Evolutionary conservation across 2,329 filamentous ascomycete species (phyloP).

Genomic region (Ceratocystis smalleyi): DNA sequence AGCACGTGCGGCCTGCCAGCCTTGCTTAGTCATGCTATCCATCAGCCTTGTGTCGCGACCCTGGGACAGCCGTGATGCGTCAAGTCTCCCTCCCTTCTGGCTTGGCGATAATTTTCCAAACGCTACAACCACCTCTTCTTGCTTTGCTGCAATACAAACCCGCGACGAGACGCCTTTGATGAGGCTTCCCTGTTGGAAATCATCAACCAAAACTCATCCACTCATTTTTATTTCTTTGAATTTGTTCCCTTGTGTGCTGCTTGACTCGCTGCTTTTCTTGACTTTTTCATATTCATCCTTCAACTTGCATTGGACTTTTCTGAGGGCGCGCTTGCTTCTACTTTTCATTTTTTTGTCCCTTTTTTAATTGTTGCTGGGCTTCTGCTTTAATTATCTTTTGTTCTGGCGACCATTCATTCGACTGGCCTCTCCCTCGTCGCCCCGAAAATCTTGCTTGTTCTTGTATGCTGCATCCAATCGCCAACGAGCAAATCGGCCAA

Average conservation of each 20-base stretch:
- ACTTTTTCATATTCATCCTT: constrained; percentile 7
- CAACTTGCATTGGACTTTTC: constrained; percentile 5
- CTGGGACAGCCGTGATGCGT: background rate
- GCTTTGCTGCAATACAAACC: constrained; percentile 1
- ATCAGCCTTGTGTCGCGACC: constrained; percentile 16
- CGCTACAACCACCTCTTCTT: background rate
- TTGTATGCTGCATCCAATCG: background rate
- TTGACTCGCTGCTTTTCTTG: background rate
- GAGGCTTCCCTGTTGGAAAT: background rate
- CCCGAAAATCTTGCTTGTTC: too few relatives aligned
- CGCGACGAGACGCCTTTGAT: constrained; percentile 9
- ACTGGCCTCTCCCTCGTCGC: background rate
- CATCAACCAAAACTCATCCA: background rate
- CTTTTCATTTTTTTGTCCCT: background rate
- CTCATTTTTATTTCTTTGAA: constrained; percentile 9
- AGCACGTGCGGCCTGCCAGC: background rate
- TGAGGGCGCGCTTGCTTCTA: constrained; percentile 8
- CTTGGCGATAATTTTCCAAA: constrained; percentile 1
- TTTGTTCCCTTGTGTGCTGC: background rate
- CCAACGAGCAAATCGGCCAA: too few relatives aligned
- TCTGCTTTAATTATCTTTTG: constrained; percentile 2
- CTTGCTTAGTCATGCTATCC: constrained; percentile 13
- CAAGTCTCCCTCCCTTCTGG: background rate
- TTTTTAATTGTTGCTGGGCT: constrained; percentile 2
- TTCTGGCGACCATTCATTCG: background rate